Evolutionary conservation across 1,284 basidiomycete species (phyloP).

Genomic region (Trametes versicolor): DNA sequence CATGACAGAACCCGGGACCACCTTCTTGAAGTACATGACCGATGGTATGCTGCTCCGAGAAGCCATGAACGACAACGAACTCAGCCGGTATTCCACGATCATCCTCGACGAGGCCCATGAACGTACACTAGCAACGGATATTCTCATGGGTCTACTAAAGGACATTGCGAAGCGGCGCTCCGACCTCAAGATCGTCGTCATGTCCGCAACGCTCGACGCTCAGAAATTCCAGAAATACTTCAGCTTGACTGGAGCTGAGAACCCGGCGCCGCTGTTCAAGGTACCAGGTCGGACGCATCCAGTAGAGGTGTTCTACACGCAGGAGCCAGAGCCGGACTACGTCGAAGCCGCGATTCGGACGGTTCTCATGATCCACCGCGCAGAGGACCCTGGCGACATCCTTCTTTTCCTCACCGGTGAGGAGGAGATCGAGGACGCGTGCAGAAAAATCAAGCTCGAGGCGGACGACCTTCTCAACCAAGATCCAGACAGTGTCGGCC

Average conservation of each 20-base stretch:
- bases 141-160: conserved; percentile 94
- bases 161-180: conserved; percentile 80
- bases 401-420: conserved; percentile 97
- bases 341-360: conserved; percentile 98
- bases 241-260: conserved; percentile 59
- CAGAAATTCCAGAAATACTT: conserved; percentile 99
- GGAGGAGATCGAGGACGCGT: conserved; percentile 98
- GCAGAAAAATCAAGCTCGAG: conserved; percentile 92
- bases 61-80: conserved; percentile 95
- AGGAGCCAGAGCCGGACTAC: conserved; percentile 96
- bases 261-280: conserved; percentile 88
- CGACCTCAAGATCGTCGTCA: conserved; percentile 97
- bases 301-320: conserved; percentile 96
- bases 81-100: conserved; percentile 94
- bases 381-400: conserved; percentile 94
- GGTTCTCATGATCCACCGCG: conserved; percentile 97
- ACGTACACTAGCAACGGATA: conserved; percentile 97
- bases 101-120: conserved; percentile 99
- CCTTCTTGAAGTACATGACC: conserved; percentile 99
- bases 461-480: conserved; percentile 82
- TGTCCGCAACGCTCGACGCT: conserved; percentile 98
- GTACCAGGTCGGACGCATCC: conserved; percentile 97
- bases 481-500: conserved; percentile 84
- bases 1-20: conserved; percentile 91
- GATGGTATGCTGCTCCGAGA: conserved; percentile 98